These are phyloP conservation scores for Pythium utonaiense DNA, from an alignment of 352 stramenopile species.

Conservation along the genomic window DNA sequence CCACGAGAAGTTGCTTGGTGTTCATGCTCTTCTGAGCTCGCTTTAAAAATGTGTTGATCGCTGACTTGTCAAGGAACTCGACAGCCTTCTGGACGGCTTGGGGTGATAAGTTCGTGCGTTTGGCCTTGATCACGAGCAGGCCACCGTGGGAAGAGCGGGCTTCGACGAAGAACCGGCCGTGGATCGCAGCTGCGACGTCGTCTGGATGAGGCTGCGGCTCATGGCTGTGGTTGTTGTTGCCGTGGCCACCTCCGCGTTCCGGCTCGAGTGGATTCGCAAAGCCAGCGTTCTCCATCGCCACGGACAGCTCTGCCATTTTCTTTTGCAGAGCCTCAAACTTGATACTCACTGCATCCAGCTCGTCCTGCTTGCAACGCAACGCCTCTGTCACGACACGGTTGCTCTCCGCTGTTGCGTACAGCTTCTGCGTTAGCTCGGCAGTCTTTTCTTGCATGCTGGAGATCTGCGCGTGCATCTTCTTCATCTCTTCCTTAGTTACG, in stretches of 20 bases:
- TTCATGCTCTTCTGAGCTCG: constrained; percentile 91
- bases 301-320: constrained; percentile 58
- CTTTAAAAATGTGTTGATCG: constrained; percentile 93
- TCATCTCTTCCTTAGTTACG: constrained; percentile 90
- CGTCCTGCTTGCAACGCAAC: constrained; percentile 84
- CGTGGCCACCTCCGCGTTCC: constrained; percentile 18
- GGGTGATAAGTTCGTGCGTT: constrained; percentile 74
- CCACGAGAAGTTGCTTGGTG: constrained; percentile 90
- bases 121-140: constrained; percentile 89
- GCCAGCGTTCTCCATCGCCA: constrained; percentile 57
- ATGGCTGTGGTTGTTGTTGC: constrained; percentile 22
- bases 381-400: constrained; percentile 92
- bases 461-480: constrained; percentile 93
- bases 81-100: constrained; percentile 50
- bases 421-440: constrained; percentile 87
- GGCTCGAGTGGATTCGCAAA: constrained; percentile 31
- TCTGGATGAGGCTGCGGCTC: constrained; percentile 39
- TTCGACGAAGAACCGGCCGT: constrained; percentile 87
- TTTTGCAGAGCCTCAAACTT: constrained; percentile 76
- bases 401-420: constrained; percentile 88
- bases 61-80: constrained; percentile 88
- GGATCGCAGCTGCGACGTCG: constrained; percentile 52
- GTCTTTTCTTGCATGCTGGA: constrained; percentile 85
- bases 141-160: constrained; percentile 76
- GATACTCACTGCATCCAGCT: constrained; percentile 84